phyloP scores from a whole-genome alignment of 108 stramenopile genomes.

The Skeletonema grethae region DNA sequence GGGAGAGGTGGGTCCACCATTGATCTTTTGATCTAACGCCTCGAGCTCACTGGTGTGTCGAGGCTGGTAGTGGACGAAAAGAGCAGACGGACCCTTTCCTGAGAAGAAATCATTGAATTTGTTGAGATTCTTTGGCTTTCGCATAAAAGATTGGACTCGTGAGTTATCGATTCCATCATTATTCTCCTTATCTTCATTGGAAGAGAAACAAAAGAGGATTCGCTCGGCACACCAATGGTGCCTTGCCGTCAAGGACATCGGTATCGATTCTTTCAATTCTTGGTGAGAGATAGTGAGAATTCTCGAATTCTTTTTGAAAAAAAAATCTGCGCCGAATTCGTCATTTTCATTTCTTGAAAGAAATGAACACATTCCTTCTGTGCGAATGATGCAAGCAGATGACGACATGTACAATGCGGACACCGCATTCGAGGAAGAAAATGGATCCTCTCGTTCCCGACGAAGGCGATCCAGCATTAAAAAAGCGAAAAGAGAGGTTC shows the following conservation, averaged over 20 bases:
- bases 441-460: not conserved
- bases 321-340: too few relatives aligned
- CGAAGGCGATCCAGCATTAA: not conserved
- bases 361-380: too few relatives aligned
- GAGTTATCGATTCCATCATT: slow-evolving; percentile 55
- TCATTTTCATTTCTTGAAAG: too few relatives aligned
- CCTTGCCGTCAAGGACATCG: slow-evolving; percentile 57
- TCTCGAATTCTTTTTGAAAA: too few relatives aligned
- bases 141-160: slow-evolving; percentile 58
- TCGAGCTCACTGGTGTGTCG: slow-evolving; percentile 36
- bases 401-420: too few relatives aligned
- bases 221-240: slow-evolving; percentile 74
- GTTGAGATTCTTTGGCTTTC: slow-evolving; percentile 47
- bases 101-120: slow-evolving; percentile 66
- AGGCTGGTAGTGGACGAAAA: slow-evolving; percentile 75
- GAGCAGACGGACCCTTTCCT: slow-evolving; percentile 54
- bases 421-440: not conserved
- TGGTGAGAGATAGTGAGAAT: too few relatives aligned
- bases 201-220: slow-evolving; percentile 62
- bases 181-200: slow-evolving; percentile 40
- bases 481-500: not conserved
- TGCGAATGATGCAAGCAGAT: too few relatives aligned
- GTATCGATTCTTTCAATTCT: too few relatives aligned
- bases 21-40: slow-evolving; percentile 4
- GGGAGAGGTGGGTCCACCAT: not conserved